Conservation (phyloP, 306 rosid species). For the Urtica urens region DNA sequence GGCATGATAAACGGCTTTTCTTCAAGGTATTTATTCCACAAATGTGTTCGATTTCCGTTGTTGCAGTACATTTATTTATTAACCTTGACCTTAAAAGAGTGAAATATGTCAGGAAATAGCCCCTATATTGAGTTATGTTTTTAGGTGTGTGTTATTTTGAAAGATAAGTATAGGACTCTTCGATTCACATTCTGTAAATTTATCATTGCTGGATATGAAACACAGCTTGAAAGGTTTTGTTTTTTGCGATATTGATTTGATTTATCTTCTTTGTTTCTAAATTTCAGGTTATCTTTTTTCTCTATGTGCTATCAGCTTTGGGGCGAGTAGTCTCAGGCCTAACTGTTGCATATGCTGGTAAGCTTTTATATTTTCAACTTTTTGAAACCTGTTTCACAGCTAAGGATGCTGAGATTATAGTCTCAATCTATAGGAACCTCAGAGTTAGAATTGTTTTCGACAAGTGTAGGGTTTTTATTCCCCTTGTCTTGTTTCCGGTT, state of each 20-base stretch:
- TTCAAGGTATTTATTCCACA: constrained; percentile 37
- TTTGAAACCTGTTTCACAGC: background rate
- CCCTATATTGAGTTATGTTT: no score
- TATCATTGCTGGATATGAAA: no score
- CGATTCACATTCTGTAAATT: no score
- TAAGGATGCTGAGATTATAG: background rate
- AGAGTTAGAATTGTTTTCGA: background rate
- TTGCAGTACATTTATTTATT: no score
- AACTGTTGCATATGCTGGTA: constrained; percentile 87
- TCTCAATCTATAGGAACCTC: constrained; percentile 1
- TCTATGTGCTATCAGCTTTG: constrained; percentile 54
- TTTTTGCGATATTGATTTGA: no score
- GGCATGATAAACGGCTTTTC: constrained; percentile 89
- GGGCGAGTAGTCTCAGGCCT: constrained; percentile 74
- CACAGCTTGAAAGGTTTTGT: no score
- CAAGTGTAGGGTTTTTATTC: background rate
- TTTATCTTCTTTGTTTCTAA: constrained; percentile 10
- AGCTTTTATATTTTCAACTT: constrained; percentile 7
- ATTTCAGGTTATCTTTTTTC: constrained; percentile 54
- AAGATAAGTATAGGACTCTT: no score
- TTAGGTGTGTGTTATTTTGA: no score
- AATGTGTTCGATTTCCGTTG: no score
- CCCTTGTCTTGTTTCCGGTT: background rate
- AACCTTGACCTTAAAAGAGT: no score
- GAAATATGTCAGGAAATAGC: no score